These are phyloP conservation scores for Aureobasidium sp. DNA, from an alignment of 2,329 filamentous ascomycete genomes.

Conservation along the genomic window DNA sequence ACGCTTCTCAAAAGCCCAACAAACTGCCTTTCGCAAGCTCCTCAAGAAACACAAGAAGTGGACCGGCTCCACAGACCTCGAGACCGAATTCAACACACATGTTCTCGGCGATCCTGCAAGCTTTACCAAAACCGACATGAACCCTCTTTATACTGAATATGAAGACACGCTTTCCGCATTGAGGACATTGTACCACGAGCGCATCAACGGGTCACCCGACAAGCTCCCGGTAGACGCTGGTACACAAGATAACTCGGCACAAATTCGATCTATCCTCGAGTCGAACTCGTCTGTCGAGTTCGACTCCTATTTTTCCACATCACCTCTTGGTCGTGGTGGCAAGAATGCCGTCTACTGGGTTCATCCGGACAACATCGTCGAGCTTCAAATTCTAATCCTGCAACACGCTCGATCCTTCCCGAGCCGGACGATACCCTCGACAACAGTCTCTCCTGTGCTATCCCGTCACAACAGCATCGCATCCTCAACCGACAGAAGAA, in stretches of 20 bases:
- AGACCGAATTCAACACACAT: constrained; percentile 56
- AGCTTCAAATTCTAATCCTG: constrained; percentile 43
- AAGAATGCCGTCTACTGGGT: constrained; percentile 45
- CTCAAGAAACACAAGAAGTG: constrained; percentile 85
- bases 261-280: constrained; percentile 23
- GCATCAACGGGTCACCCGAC: neutral
- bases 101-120: constrained; percentile 59
- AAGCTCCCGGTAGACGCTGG: constrained; percentile 10
- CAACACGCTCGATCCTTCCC: constrained; percentile 38
- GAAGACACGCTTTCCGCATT: constrained; percentile 38
- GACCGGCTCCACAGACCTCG: constrained; percentile 62
- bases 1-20: constrained; percentile 65
- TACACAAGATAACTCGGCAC: constrained; percentile 7
- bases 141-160: constrained; percentile 40
- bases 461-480: constrained; percentile 7
- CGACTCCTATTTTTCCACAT: constrained; percentile 40
- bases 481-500: neutral
- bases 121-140: constrained; percentile 61
- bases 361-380: constrained; percentile 45
- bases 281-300: constrained; percentile 37
- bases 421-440: neutral
- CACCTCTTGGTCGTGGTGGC: constrained; percentile 38
- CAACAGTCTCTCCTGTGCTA: neutral
- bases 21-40: constrained; percentile 70
- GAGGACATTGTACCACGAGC: constrained; percentile 34